Conservation (phyloP, 1,139 yeast species). For the Hyphopichia khmerensis region DNA sequence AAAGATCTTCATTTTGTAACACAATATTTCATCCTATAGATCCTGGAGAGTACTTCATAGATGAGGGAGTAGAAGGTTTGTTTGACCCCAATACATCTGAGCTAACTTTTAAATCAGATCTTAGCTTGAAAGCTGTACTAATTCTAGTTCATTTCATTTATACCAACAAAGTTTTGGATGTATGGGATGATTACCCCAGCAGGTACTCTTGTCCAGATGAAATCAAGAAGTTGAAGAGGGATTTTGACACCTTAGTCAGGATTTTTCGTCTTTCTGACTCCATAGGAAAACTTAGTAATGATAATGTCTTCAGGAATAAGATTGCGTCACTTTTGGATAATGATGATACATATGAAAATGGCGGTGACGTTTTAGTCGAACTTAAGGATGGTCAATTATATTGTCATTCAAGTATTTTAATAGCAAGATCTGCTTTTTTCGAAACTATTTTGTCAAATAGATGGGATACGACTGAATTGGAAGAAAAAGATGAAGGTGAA, state of each 20-base stretch:
- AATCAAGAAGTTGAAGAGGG: slow-evolving; percentile 17
- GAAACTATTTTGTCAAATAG: slow-evolving; percentile 54
- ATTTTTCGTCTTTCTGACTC: slow-evolving; percentile 12
- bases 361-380: slow-evolving; percentile 24
- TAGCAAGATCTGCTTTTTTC: slow-evolving; percentile 62
- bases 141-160: slow-evolving; percentile 36
- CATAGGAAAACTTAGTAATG: slow-evolving; percentile 11
- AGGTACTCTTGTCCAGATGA: slow-evolving; percentile 18
- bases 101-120: slow-evolving; percentile 15
- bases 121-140: slow-evolving; percentile 27
- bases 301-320: slow-evolving; percentile 4
- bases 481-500: slow-evolving; percentile 11
- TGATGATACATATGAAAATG: slow-evolving; percentile 13
- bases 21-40: slow-evolving; percentile 18
- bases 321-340: slow-evolving; percentile 12
- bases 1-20: slow-evolving; percentile 27
- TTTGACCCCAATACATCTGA: slow-evolving; percentile 12
- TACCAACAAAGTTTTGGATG: slow-evolving; percentile 22
- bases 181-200: slow-evolving; percentile 25
- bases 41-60: slow-evolving; percentile 14
- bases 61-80: slow-evolving; percentile 21
- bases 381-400: slow-evolving; percentile 41
- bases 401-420: slow-evolving; percentile 53
- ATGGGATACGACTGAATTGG: slow-evolving; percentile 40
- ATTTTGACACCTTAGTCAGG: slow-evolving; percentile 17